These are phyloP conservation scores for Botryotinia calthae DNA, from an alignment of 2,329 filamentous ascomycete genomes.

Conservation along the genomic window DNA sequence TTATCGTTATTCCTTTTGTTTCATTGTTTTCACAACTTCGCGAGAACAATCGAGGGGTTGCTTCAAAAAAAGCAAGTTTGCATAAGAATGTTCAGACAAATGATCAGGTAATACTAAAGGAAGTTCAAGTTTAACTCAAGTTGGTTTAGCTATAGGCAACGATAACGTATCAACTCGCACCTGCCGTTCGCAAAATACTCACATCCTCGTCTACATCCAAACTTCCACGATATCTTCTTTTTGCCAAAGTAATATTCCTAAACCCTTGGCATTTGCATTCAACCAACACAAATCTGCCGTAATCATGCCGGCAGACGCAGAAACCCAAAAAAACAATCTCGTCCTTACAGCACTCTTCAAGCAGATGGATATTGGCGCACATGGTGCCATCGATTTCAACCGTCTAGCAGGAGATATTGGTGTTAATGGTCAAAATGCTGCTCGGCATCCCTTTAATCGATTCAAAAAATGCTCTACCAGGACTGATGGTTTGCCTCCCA, in stretches of 20 bases:
- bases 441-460: neutral
- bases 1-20: neutral
- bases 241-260: neutral
- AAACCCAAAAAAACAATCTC: neutral
- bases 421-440: neutral
- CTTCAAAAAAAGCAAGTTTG: neutral
- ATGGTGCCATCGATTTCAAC: neutral
- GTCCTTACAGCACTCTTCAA: conserved; percentile 6
- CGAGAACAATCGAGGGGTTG: neutral
- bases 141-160: neutral
- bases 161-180: neutral
- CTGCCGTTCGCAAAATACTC: neutral
- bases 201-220: neutral
- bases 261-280: neutral
- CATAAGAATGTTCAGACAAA: no score
- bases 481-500: no score
- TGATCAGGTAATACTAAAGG: neutral
- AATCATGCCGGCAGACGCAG: neutral
- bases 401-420: neutral
- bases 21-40: neutral
- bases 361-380: neutral
- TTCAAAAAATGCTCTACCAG: neutral
- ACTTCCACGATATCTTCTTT: neutral
- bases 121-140: neutral
- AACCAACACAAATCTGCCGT: neutral